These are phyloP conservation scores for Trypanosomatidae sp. DNA, from an alignment of 208 protist species.

Conservation along the genomic window DNA sequence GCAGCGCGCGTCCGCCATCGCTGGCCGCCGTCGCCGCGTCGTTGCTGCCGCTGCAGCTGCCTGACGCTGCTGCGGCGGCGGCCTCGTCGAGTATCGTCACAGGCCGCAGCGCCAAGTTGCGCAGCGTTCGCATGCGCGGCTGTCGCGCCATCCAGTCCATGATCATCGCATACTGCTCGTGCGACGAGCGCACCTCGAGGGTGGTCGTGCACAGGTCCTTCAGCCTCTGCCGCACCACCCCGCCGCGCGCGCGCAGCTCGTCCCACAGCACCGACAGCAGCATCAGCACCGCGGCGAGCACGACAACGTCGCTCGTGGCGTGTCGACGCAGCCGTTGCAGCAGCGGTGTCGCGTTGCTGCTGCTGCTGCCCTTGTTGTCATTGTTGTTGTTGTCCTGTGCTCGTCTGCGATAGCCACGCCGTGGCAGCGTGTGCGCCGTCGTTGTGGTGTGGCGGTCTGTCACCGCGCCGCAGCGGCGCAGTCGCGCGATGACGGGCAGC, in stretches of 20 bases:
- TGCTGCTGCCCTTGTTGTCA: slow-evolving; percentile 4
- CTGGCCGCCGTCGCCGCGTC: slow-evolving; percentile 1
- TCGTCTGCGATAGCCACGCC: no score
- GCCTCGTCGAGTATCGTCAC: slow-evolving; percentile 43
- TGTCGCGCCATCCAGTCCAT: slow-evolving; percentile 83
- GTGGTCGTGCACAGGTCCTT: slow-evolving; percentile 45
- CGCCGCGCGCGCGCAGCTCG: slow-evolving; percentile 31
- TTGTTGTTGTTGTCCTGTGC: neutral
- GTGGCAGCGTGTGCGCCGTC: no score
- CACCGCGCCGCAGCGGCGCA: no score
- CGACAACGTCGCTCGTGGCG: neutral
- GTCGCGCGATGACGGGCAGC: no score
- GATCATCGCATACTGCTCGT: slow-evolving; percentile 81
- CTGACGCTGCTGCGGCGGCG: slow-evolving; percentile 2
- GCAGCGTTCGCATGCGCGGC: slow-evolving; percentile 25
- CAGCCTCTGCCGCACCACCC: slow-evolving; percentile 18
- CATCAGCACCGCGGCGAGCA: slow-evolving; percentile 44
- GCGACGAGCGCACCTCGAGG: slow-evolving; percentile 78
- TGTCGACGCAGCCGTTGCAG: neutral
- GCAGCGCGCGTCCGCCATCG: slow-evolving; percentile 8
- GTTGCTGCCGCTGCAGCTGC: slow-evolving; percentile 1
- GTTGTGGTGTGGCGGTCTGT: no score
- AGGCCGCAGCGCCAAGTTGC: slow-evolving; percentile 63
- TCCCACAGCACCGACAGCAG: slow-evolving; percentile 58
- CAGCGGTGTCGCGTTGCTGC: no score